These are phyloP conservation scores for Sporisorium sorghi DNA, from an alignment of 1,284 basidiomycete species.

Conservation along the genomic window DNA sequence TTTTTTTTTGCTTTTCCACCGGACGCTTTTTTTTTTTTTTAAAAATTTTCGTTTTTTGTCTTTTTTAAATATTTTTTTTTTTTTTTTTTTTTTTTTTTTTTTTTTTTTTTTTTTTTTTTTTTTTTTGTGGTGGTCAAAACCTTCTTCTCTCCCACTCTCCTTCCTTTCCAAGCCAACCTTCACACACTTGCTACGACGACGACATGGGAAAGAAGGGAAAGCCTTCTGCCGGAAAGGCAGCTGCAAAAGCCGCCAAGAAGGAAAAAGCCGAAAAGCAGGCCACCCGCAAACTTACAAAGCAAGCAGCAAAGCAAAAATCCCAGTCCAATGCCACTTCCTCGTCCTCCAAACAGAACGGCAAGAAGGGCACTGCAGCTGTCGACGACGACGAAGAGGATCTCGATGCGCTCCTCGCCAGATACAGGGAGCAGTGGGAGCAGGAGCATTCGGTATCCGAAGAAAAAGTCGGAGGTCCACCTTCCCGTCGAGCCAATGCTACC, in stretches of 20 bases:
- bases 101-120: no score
- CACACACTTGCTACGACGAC: neutral
- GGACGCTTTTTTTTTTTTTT: no score
- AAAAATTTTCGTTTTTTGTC: no score
- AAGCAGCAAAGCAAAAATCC: constrained; percentile 41
- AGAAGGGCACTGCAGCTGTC: constrained; percentile 38
- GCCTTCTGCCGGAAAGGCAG: constrained; percentile 61
- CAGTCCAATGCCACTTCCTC: constrained; percentile 19
- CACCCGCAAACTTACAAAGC: constrained; percentile 61
- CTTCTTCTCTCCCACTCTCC: neutral
- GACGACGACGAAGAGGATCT: constrained; percentile 66
- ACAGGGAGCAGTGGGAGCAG: constrained; percentile 63
- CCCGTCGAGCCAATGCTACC: constrained; percentile 65
- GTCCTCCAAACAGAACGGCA: constrained; percentile 40
- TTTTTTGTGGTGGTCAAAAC: constrained; percentile 9
- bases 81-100: no score
- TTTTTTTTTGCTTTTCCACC: no score
- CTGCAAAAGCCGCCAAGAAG: constrained; percentile 67
- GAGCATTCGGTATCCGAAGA: constrained; percentile 63
- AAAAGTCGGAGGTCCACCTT: constrained; percentile 58
- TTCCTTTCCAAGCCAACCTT: neutral
- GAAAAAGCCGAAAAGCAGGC: constrained; percentile 68
- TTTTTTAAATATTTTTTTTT: no score
- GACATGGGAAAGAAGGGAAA: constrained; percentile 67
- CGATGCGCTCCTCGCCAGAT: constrained; percentile 63